Evolutionary conservation across 2,329 filamentous ascomycete genomes (phyloP).

Genomic region (Penicillium sp.): DNA sequence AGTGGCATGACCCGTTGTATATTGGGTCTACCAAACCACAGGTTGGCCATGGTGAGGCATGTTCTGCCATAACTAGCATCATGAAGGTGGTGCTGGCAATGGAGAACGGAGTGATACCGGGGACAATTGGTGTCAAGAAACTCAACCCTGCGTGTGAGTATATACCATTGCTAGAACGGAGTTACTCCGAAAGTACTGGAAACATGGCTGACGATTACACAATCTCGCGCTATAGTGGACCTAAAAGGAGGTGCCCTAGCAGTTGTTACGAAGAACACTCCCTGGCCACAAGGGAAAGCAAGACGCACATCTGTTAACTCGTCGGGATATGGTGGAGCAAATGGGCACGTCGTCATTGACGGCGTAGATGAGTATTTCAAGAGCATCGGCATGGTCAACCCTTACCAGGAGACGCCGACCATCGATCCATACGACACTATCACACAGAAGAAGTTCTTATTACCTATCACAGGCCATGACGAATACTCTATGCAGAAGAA

Average conservation of each 20-base stretch:
- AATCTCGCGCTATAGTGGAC: not conserved
- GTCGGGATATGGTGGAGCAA: not conserved
- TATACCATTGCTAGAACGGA: not conserved
- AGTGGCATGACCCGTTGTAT: slow-evolving; percentile 10
- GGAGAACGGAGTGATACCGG: not conserved
- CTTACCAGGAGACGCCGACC: not conserved
- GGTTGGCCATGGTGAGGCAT: slow-evolving; percentile 21
- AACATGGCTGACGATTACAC: not conserved
- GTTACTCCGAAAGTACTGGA: not conserved
- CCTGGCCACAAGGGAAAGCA: not conserved
- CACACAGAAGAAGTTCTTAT: not conserved
- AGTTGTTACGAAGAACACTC: not conserved
- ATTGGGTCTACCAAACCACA: slow-evolving; percentile 29
- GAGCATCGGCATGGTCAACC: not conserved
- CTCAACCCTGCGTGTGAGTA: not conserved
- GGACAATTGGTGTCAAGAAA: not conserved
- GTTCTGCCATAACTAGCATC: not conserved
- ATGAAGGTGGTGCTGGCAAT: not conserved
- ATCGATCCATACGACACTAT: not conserved
- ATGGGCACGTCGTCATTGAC: not conserved
- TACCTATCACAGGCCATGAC: not conserved
- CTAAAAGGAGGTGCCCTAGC: not conserved
- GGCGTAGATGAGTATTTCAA: not conserved
- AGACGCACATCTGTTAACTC: not conserved
- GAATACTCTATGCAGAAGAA: not conserved